Evolutionary conservation across 2,329 filamentous ascomycete species (phyloP).

Genomic region (Erysiphe neolycopersici): DNA sequence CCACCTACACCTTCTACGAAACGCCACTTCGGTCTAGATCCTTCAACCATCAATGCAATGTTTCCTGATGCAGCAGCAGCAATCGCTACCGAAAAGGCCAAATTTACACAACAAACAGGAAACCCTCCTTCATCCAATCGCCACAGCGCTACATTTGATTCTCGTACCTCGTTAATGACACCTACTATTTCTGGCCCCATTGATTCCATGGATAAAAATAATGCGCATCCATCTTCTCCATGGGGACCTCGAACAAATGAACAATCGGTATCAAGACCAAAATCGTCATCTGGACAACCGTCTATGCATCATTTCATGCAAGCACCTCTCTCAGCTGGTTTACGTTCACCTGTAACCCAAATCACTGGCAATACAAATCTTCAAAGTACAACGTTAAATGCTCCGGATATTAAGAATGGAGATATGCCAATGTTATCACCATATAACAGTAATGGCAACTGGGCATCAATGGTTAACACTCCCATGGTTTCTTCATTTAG

Average conservation of each 20-base stretch:
- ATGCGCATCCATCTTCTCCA: conserved; percentile 33
- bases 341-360: conserved; percentile 56
- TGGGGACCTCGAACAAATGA: conserved; percentile 37
- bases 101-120: conserved; percentile 87
- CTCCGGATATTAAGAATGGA: conserved; percentile 36
- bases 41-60: conserved; percentile 91
- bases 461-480: conserved; percentile 96
- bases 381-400: conserved; percentile 59
- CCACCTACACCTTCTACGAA: conserved; percentile 56
- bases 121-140: conserved; percentile 74
- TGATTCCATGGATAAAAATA: conserved; percentile 31
- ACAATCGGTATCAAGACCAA: conserved; percentile 32
- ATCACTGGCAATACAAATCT: conserved; percentile 41
- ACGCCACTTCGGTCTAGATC: conserved; percentile 81
- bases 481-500: conserved; percentile 80
- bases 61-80: conserved; percentile 94
- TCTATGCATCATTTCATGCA: conserved; percentile 92
- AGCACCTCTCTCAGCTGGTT: conserved; percentile 42
- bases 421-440: conserved; percentile 74
- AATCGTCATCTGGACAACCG: conserved; percentile 50
- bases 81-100: conserved; percentile 95
- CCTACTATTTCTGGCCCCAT: conserved; percentile 48
- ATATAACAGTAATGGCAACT: conserved; percentile 63
- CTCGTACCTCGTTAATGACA: conserved; percentile 42
- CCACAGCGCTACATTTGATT: conserved; percentile 61